These are phyloP conservation scores for Bertia moriformis DNA, from an alignment of 2,329 filamentous ascomycete genomes.

Conservation along the genomic window DNA sequence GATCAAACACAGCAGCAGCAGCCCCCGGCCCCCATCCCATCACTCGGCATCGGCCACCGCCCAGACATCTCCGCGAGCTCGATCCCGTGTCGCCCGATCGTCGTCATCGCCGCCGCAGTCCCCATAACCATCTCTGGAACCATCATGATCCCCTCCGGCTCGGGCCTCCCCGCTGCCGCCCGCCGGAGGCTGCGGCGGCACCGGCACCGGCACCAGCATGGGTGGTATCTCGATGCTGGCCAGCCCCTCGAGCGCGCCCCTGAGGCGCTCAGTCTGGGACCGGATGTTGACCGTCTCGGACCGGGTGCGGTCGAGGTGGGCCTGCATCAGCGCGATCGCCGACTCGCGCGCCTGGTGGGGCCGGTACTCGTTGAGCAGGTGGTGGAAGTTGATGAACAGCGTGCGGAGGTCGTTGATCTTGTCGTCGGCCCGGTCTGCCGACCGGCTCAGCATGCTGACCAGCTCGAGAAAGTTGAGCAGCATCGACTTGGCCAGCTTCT, in stretches of 20 bases:
- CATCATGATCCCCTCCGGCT: background rate
- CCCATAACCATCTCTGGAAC: no score
- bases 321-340: constrained; percentile 75
- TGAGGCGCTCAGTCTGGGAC: constrained; percentile 57
- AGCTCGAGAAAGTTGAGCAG: constrained; percentile 83
- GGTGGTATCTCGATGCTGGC: constrained; percentile 28
- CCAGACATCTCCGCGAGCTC: no score
- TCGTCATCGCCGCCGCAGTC: no score
- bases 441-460: constrained; percentile 52
- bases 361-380: constrained; percentile 84
- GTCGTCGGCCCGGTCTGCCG: constrained; percentile 49
- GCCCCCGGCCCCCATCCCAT: no score
- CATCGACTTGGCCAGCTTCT: constrained; percentile 68
- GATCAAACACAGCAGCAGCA: no score
- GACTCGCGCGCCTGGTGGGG: constrained; percentile 86
- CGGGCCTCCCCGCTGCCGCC: background rate
- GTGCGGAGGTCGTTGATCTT: constrained; percentile 70
- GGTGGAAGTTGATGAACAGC: constrained; percentile 80
- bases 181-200: background rate
- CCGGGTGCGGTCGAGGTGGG: constrained; percentile 58
- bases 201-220: background rate
- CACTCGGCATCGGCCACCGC: no score
- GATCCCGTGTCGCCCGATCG: no score
- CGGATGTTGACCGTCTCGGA: constrained; percentile 59
- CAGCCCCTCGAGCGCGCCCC: constrained; percentile 57